Base-by-base conservation (phyloP, 805 yeast species). In the Kodamaea kaohsiungensis region DNA sequence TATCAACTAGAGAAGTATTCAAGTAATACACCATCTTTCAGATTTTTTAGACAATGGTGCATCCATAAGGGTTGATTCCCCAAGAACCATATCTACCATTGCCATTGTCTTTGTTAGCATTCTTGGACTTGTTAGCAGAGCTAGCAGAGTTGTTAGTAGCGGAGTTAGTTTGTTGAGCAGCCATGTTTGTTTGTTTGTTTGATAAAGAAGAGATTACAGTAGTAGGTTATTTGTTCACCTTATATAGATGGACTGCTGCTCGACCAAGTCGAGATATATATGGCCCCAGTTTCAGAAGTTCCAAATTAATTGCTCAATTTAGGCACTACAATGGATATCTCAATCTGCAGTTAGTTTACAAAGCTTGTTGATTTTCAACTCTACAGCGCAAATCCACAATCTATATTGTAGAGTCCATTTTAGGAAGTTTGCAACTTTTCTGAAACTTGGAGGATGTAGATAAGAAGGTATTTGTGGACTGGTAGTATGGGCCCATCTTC, bases 131-230 rank as follows among this genome's bases (percentile, higher is more conserved):
- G 49, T 30, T 46, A 33, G 40, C 17, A 19, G 48, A 45, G 49
- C 15, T 46, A 33, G 40, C 17, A 19, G 48, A 45, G 18, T 30
- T 45, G 16, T 10, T 45, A 5, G 35, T 9, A 30, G 35, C 35
- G 8, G 35, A 9, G 35, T 30, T 30, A 45, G 48, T 7, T 45
- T 45, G 48, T 45, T 45, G 48, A 45, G 48, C 48, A 18, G 48
- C 48, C 48, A 45, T 45, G 25, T 30, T 45, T 22, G 48, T 19
- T 22, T 45, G 37, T 30, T 30, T 30, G 25, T 22, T 30, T 30
- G 35, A 30, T 30, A 30, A 8, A 30, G 35, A 30, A 30, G 35
- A 30, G 35, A 30, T 3, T 8, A 5, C 3, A 30, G 10, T 9
- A 5, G 35, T 8, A 30, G 35, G 35, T 3, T 7, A 30, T 9